These are phyloP conservation scores for Symbiotaphrina buchneri DNA, from an alignment of 495 filamentous ascomycete species.

Conservation along the genomic window DNA sequence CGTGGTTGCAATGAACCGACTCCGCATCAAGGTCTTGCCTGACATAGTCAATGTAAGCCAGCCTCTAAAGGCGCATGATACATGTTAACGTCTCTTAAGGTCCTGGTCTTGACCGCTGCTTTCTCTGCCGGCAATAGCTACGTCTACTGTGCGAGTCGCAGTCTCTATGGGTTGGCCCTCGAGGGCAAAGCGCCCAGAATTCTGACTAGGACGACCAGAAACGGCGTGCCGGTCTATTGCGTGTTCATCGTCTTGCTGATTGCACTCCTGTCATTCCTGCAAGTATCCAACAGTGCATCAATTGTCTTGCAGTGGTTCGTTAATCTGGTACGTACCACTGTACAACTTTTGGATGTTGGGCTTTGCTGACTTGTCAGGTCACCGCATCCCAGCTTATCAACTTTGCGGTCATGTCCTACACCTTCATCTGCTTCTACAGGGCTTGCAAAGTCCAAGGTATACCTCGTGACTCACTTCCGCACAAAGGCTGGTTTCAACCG, in stretches of 20 bases:
- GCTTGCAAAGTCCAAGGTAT: slow-evolving; percentile 49
- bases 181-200: slow-evolving; percentile 13
- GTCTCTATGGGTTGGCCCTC: slow-evolving; percentile 13
- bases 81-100: no score
- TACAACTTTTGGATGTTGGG: neutral
- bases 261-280: slow-evolving; percentile 45
- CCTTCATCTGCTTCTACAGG: slow-evolving; percentile 50
- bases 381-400: slow-evolving; percentile 64
- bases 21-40: slow-evolving; percentile 9
- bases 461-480: slow-evolving; percentile 35
- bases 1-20: slow-evolving; percentile 12
- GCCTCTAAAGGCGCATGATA: no score
- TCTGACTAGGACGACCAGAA: slow-evolving; percentile 11
- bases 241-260: slow-evolving; percentile 38
- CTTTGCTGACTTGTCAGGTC: slow-evolving; percentile 15
- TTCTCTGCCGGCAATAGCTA: slow-evolving; percentile 15
- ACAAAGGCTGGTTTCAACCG: slow-evolving; percentile 42
- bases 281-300: slow-evolving; percentile 41
- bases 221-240: slow-evolving; percentile 30
- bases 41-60: slow-evolving; percentile 15
- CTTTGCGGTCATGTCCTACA: slow-evolving; percentile 43
- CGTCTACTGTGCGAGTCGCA: slow-evolving; percentile 14
- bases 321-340: slow-evolving; percentile 24
- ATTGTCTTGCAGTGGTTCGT: slow-evolving; percentile 61
- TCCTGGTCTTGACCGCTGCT: slow-evolving; percentile 11